phyloP scores from a whole-genome alignment of 225 moss, liverwort and hornwort genomes.

The Straminergon stramineum region DNA sequence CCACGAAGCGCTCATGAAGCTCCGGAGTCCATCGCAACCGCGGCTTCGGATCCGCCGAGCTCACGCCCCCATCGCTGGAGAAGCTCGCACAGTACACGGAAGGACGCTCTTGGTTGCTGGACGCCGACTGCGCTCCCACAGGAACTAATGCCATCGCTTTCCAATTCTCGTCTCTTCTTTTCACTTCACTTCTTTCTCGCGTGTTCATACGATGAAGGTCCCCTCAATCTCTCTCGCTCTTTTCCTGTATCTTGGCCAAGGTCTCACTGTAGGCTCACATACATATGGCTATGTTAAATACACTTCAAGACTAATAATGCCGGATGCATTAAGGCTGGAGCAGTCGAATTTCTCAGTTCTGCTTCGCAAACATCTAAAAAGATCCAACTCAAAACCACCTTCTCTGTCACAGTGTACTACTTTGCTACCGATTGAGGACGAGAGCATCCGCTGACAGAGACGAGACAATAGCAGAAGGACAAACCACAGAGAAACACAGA shows the following conservation, averaged over 20 bases:
- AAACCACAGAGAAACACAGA: background rate
- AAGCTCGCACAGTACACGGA: constrained; percentile 43
- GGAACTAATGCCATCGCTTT: constrained; percentile 26
- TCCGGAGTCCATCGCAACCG: constrained; percentile 89
- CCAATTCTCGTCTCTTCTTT: background rate
- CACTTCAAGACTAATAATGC: background rate
- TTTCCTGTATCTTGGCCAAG: background rate
- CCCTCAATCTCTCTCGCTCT: background rate
- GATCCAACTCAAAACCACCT: background rate
- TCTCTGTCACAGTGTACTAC: background rate
- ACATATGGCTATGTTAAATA: background rate
- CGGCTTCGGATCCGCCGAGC: constrained; percentile 73
- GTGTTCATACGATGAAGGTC: background rate
- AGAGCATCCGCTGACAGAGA: background rate
- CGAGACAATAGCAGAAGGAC: background rate
- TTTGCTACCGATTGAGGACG: background rate
- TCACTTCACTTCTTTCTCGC: background rate
- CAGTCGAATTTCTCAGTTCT: background rate
- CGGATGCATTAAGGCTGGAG: background rate
- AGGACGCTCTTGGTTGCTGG: constrained; percentile 54
- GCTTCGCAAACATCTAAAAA: background rate
- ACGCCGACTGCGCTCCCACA: constrained; percentile 46
- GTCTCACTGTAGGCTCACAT: background rate
- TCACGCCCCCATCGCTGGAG: constrained; percentile 61
- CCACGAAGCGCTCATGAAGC: constrained; percentile 88